Evolutionary conservation across 2,329 filamentous ascomycete species (phyloP).

Genomic region (Fusarium sp.): DNA sequence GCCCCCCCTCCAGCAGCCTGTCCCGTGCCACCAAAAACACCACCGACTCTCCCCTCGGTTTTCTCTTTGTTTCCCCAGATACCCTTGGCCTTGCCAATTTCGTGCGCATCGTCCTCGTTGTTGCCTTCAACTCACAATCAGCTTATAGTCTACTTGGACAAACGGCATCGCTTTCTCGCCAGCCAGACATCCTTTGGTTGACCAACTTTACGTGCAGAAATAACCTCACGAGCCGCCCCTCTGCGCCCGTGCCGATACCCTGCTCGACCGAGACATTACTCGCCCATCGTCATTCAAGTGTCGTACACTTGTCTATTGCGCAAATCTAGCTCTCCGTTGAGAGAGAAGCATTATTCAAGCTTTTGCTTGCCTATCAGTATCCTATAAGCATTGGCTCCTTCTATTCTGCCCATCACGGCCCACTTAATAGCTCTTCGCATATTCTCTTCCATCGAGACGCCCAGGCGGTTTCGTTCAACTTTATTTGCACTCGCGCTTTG

Average conservation of each 20-base stretch:
- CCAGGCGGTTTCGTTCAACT: slow-evolving; percentile 38
- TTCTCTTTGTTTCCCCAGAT: slow-evolving; percentile 50
- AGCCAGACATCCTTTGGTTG: slow-evolving; percentile 21
- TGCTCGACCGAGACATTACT: slow-evolving; percentile 43
- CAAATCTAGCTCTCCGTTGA: slow-evolving; percentile 34
- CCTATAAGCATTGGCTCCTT: slow-evolving; percentile 35
- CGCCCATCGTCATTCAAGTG: slow-evolving; percentile 35
- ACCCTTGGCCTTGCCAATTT: slow-evolving; percentile 46
- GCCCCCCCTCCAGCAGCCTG: slow-evolving; percentile 43
- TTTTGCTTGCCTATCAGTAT: slow-evolving; percentile 28
- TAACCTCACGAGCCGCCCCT: slow-evolving; percentile 39
- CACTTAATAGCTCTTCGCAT: slow-evolving; percentile 42
- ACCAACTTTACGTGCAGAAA: slow-evolving; percentile 30
- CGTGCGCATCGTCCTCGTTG: slow-evolving; percentile 37
- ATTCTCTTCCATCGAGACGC: slow-evolving; percentile 45
- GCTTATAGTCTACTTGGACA: slow-evolving; percentile 36
- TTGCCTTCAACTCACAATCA: slow-evolving; percentile 42
- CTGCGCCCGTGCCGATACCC: slow-evolving; percentile 40
- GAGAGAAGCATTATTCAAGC: slow-evolving; percentile 8
- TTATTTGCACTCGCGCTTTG: slow-evolving; percentile 45
- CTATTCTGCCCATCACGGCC: slow-evolving; percentile 53
- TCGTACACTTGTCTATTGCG: slow-evolving; percentile 36
- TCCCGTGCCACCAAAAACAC: slow-evolving; percentile 48
- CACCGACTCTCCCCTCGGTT: slow-evolving; percentile 46
- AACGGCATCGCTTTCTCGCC: slow-evolving; percentile 18